phyloP scores from a whole-genome alignment of 345 rosid species.

The Erucastrum elatum region DNA sequence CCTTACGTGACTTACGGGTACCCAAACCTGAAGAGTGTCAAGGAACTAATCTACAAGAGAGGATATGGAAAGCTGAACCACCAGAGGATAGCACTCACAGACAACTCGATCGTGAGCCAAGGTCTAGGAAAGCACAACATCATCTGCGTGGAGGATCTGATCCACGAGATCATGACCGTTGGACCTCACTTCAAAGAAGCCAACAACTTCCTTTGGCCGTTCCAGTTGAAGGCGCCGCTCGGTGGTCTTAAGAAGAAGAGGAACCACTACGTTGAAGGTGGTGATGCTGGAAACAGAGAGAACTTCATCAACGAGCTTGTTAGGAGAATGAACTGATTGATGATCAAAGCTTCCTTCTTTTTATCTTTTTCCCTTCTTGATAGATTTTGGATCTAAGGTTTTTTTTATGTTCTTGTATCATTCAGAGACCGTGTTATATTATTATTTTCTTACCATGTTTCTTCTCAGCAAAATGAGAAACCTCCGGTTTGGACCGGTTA shows the following conservation, averaged over 20 bases:
- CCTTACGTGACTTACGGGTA: conserved; percentile 92
- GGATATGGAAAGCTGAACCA: conserved; percentile 71
- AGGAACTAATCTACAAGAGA: conserved; percentile 77
- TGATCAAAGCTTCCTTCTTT: neutral
- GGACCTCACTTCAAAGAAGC: conserved; percentile 78
- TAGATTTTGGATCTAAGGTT: no score
- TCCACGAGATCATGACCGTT: conserved; percentile 85
- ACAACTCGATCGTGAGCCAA: conserved; percentile 65
- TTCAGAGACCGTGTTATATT: no score
- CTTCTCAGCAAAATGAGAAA: no score
- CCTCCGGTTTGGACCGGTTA: neutral
- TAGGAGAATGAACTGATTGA: conserved; percentile 79
- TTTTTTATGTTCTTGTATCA: no score
- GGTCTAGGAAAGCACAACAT: conserved; percentile 67
- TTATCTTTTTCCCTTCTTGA: neutral
- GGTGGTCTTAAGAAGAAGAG: conserved; percentile 85
- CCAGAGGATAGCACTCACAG: conserved; percentile 60
- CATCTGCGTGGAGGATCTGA: conserved; percentile 73
- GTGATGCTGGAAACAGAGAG: conserved; percentile 87
- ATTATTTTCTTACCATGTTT: no score
- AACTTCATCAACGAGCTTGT: conserved; percentile 61
- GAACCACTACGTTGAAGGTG: conserved; percentile 86
- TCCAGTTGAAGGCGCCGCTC: conserved; percentile 73
- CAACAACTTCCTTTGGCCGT: conserved; percentile 85
- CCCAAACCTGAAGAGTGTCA: conserved; percentile 80